Evolutionary conservation across 2,329 filamentous ascomycete genomes (phyloP), one percentile per base, ranked within the genome.

Genomic region (Arthrobotrys conoides): DNA sequence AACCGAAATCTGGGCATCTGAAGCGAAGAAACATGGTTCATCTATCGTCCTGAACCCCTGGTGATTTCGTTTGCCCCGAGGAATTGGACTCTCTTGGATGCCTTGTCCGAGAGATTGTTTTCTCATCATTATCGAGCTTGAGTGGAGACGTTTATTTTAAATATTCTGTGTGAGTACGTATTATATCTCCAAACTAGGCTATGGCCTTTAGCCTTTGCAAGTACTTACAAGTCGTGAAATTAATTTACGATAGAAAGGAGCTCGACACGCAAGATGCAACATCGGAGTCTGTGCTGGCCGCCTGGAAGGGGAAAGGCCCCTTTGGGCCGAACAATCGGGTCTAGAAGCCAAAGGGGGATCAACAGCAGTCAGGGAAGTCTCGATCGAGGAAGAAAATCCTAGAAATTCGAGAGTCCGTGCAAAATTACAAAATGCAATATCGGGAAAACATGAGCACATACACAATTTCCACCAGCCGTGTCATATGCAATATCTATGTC

Each of bases 11-110:
- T 49, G 61, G 51, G 44, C 44, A 49, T 22, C 36, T 33, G 61
- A 65, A 65, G 61, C 61, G 61, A 65, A 24, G 16, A 49, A 49
- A 49, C 44, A 64, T 64, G 57, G 36, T 22, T 59, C 33, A 41
- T n/a, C n/a, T 44, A 36, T 38, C 18, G n/a, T 38, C 20, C 33
- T 24, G 57, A 20, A 44, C 33, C 57, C 57, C 57, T 61, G 57
- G 38, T 61, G 14, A 27, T 24, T 5, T 2, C 1, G 44, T 6
- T 41, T 46, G 3, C 44, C 3, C 44, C 41, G 4, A 41, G 57
- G 57, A 61, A 61, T 61, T 44, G 36, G 27, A 2, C 12, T 38
- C 36, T 38, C n/a, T 61, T 61, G 36, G 57, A 27, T 36, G 57
- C 57, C 57, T 61, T 61, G 57, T 61, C 2, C 20, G 27, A 20